phyloP scores from a whole-genome alignment of 257 asterid species.

The Prunella vulgaris region DNA sequence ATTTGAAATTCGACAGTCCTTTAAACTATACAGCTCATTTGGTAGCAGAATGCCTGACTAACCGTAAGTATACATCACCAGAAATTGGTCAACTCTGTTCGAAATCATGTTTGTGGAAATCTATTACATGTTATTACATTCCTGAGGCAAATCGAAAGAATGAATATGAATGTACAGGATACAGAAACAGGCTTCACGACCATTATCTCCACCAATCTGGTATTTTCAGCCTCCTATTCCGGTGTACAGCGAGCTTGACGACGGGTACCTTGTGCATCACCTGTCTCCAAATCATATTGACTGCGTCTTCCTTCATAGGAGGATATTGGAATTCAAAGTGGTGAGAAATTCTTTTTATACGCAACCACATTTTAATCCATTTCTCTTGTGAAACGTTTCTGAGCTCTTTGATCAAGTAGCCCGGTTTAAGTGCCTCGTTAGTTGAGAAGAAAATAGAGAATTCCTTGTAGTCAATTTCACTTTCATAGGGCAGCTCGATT shows the following conservation, averaged over 20 bases:
- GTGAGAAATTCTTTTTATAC: conserved; percentile 54
- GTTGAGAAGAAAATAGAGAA: conserved; percentile 81
- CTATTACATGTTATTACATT: conserved; percentile 6
- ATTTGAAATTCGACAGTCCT: too few relatives aligned
- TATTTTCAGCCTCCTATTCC: conserved; percentile 78
- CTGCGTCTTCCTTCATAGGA: conserved; percentile 74
- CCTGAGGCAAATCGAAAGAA: conserved; percentile 1
- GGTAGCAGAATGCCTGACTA: background rate
- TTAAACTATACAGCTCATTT: background rate
- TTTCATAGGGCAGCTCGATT: conserved; percentile 88
- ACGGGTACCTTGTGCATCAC: conserved; percentile 69
- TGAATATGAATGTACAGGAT: conserved; percentile 36
- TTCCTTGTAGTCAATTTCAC: conserved; percentile 77
- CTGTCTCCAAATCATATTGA: conserved; percentile 95
- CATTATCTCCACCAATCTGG: conserved; percentile 93
- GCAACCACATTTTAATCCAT: conserved; percentile 82
- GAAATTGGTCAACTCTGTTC: background rate
- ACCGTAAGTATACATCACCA: background rate
- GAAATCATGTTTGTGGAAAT: background rate
- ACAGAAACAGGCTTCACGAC: conserved; percentile 2
- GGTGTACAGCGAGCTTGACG: conserved; percentile 66
- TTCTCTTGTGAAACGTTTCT: conserved; percentile 46
- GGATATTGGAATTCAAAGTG: conserved; percentile 93
- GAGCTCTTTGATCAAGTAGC: conserved; percentile 59
- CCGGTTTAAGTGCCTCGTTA: conserved; percentile 54